These are phyloP conservation scores for Calcarisporium arbuscula DNA, from an alignment of 2,329 filamentous ascomycete species.

Conservation along the genomic window DNA sequence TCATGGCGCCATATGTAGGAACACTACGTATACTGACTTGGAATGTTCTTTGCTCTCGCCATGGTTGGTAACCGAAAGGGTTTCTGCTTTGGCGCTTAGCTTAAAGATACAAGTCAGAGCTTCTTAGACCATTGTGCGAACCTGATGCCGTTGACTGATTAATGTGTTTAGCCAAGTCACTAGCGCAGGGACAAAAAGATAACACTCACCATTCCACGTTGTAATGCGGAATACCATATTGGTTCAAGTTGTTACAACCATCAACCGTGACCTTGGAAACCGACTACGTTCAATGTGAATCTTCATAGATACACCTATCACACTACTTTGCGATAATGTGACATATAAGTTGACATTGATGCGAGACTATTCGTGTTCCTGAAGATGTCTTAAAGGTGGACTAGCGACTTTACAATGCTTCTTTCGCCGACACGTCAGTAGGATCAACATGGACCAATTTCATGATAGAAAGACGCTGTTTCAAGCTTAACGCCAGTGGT, in stretches of 20 bases:
- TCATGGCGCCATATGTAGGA: background rate
- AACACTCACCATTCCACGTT: constrained; percentile 69
- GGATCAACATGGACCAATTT: background rate
- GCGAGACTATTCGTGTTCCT: background rate
- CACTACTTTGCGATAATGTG: too few species aligned
- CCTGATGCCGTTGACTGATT: constrained; percentile 73
- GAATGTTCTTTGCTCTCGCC: constrained; percentile 65
- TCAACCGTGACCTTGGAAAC: background rate
- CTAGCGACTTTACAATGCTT: too few species aligned
- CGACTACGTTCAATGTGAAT: too few species aligned
- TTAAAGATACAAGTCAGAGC: background rate
- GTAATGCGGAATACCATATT: constrained; percentile 74
- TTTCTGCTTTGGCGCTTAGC: constrained; percentile 45
- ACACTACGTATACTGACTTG: constrained; percentile 44
- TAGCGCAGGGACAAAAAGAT: background rate
- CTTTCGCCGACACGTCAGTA: background rate
- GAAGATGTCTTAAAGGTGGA: too few species aligned
- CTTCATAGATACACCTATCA: too few species aligned
- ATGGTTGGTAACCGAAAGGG: constrained; percentile 79
- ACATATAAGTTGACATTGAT: background rate
- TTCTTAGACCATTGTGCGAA: constrained; percentile 22
- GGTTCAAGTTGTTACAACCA: background rate
- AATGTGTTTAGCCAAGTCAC: constrained; percentile 6
- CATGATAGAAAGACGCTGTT: background rate
- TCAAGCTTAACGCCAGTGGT: too few species aligned